Evolutionary conservation across 1,139 yeast species (phyloP).

Genomic region (Debaryomyces psychrophilus): DNA sequence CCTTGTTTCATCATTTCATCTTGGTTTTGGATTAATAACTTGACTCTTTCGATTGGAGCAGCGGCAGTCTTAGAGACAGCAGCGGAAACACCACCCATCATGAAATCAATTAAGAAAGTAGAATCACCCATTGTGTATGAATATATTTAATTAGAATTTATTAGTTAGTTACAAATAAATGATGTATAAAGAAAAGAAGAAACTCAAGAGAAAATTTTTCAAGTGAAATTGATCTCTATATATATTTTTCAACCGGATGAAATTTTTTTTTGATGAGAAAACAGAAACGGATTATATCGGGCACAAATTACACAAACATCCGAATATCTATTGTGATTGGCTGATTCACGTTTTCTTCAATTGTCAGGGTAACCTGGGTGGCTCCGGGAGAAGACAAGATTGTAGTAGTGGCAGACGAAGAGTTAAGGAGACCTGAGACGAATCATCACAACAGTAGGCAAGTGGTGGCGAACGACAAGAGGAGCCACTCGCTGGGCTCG

Average conservation of each 20-base stretch:
- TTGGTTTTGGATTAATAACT: constrained; percentile 56
- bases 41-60: constrained; percentile 59
- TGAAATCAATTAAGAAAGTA: constrained; percentile 42
- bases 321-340: constrained; percentile 6
- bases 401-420: background rate
- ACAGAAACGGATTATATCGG: constrained; percentile 11
- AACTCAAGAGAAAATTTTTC: constrained; percentile 12
- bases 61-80: constrained; percentile 60
- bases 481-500: background rate
- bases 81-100: constrained; percentile 63
- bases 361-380: constrained; percentile 10
- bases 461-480: background rate
- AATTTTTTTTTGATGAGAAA: constrained; percentile 7
- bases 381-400: background rate
- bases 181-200: constrained; percentile 13
- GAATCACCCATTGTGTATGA: constrained; percentile 28
- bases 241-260: constrained; percentile 8
- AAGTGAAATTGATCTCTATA: constrained; percentile 13
- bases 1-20: constrained; percentile 60
- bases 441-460: background rate
- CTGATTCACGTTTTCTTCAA: background rate
- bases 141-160: constrained; percentile 17
- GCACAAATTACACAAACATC: constrained; percentile 8
- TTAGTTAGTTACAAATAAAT: constrained; percentile 9
- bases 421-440: background rate